Evolutionary conservation across 768 basidiomycete species (phyloP).

Genomic region (Collybia sordida): DNA sequence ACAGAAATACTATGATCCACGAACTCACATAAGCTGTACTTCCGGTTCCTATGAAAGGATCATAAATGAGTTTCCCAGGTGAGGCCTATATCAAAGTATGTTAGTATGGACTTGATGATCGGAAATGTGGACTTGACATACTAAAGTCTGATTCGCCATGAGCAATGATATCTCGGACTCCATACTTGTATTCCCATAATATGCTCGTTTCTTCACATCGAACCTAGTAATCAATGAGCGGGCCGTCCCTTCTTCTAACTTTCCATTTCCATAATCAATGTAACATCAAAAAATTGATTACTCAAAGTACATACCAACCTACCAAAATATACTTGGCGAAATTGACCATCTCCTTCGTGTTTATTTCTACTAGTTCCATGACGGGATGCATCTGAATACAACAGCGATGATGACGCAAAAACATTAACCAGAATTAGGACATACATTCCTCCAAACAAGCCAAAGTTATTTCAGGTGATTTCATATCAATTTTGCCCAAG

Average conservation of each 20-base stretch:
- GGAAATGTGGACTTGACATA: slow-evolving; percentile 24
- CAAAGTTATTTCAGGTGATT: slow-evolving; percentile 69
- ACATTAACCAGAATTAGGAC: slow-evolving; percentile 17
- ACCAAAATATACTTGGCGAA: slow-evolving; percentile 77
- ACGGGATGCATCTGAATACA: slow-evolving; percentile 45
- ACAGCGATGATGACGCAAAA: neutral
- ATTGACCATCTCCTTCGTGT: slow-evolving; percentile 65
- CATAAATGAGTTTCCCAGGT: slow-evolving; percentile 90
- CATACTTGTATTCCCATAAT: slow-evolving; percentile 98
- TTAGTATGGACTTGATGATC: neutral
- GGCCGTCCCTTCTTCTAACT: slow-evolving; percentile 65
- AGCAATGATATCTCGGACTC: slow-evolving; percentile 92
- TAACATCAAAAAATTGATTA: neutral
- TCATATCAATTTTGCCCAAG: slow-evolving; percentile 79
- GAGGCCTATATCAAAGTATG: slow-evolving; percentile 52
- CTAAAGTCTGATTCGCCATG: slow-evolving; percentile 96
- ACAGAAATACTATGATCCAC: neutral
- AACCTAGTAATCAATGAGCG: slow-evolving; percentile 68
- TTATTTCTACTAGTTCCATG: slow-evolving; percentile 43
- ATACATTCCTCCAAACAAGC: slow-evolving; percentile 88
- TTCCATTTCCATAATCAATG: neutral
- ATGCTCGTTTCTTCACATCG: slow-evolving; percentile 86
- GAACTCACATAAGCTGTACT: slow-evolving; percentile 80
- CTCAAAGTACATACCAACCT: slow-evolving; percentile 65
- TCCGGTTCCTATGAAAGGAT: slow-evolving; percentile 94